Conservation (phyloP, 805 yeast species). For the Metschnikowia dekortorum region DNA sequence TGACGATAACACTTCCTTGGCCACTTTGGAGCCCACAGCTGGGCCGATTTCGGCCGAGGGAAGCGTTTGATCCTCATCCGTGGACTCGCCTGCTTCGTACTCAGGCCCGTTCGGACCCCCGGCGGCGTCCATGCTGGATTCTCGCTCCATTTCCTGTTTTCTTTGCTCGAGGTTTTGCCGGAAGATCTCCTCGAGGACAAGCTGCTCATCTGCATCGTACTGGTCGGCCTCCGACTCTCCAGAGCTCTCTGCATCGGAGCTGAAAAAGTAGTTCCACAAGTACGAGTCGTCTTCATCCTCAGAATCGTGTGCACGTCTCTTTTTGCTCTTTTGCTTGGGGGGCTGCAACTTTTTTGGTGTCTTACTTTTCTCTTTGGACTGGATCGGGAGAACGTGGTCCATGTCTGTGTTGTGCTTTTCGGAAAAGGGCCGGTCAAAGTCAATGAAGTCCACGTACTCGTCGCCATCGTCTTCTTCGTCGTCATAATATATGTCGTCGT, state of each 20-base stretch:
- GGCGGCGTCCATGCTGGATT: slow-evolving; percentile 13
- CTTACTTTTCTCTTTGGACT: slow-evolving; percentile 7
- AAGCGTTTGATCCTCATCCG: slow-evolving; percentile 85
- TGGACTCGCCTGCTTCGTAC: slow-evolving; percentile 76
- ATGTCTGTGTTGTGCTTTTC: slow-evolving; percentile 13
- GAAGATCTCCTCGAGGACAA: slow-evolving; percentile 21
- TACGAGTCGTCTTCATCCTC: slow-evolving; percentile 65
- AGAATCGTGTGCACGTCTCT: slow-evolving; percentile 23
- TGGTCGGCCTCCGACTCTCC: slow-evolving; percentile 20
- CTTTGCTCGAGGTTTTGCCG: slow-evolving; percentile 21
- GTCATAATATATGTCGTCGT: slow-evolving; percentile 7
- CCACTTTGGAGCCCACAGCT: slow-evolving; percentile 64
- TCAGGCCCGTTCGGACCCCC: slow-evolving; percentile 34
- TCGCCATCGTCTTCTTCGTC: slow-evolving; percentile 36
- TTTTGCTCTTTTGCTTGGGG: slow-evolving; percentile 9
- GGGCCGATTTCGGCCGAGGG: slow-evolving; percentile 63
- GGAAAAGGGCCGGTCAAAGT: slow-evolving; percentile 31
- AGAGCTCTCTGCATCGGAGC: slow-evolving; percentile 35
- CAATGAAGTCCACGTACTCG: slow-evolving; percentile 37
- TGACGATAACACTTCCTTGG: slow-evolving; percentile 89
- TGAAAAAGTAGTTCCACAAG: slow-evolving; percentile 70
- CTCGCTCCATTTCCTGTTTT: slow-evolving; percentile 11
- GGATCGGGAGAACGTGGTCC: slow-evolving; percentile 4
- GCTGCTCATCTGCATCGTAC: slow-evolving; percentile 20
- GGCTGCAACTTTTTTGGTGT: slow-evolving; percentile 9